A percentile compares a stretch with the other conserved stretches of the same genome.
These are phyloP conservation scores for Apiospora arundinis DNA, from an alignment of 2,329 filamentous ascomycete genomes.

Conservation along the genomic window DNA sequence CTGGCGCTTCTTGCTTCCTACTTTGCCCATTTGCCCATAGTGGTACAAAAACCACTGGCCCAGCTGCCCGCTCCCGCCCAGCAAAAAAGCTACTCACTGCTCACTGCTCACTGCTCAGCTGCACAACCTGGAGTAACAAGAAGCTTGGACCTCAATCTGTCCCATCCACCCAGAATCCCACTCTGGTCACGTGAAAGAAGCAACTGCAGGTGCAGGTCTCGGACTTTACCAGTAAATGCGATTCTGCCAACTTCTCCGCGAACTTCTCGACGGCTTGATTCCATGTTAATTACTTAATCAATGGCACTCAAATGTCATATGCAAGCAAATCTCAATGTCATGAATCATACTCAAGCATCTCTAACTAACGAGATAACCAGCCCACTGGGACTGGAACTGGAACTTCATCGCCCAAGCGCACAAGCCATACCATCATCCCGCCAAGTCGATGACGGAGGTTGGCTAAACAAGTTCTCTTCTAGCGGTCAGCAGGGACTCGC, in stretches of 20 bases:
- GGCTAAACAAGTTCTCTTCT: neutral
- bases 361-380: neutral
- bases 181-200: constrained; percentile 1
- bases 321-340: neutral
- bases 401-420: neutral
- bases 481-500: neutral
- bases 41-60: no score
- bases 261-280: neutral
- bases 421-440: constrained; percentile 7
- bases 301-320: neutral
- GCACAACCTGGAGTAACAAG: constrained; percentile 13
- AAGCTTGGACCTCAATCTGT: constrained; percentile 14
- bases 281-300: neutral
- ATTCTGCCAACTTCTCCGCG: neutral
- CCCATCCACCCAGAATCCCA: neutral
- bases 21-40: no score
- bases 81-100: neutral
- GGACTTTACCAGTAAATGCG: neutral
- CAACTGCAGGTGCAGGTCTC: neutral
- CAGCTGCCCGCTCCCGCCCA: neutral
- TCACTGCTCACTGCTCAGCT: neutral
- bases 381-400: no score
- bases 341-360: neutral
- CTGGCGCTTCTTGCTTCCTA: constrained; percentile 5
- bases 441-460: constrained; percentile 10